Base-by-base conservation (phyloP, 345 rosid genomes). In the Pistacia integerrima region DNA sequence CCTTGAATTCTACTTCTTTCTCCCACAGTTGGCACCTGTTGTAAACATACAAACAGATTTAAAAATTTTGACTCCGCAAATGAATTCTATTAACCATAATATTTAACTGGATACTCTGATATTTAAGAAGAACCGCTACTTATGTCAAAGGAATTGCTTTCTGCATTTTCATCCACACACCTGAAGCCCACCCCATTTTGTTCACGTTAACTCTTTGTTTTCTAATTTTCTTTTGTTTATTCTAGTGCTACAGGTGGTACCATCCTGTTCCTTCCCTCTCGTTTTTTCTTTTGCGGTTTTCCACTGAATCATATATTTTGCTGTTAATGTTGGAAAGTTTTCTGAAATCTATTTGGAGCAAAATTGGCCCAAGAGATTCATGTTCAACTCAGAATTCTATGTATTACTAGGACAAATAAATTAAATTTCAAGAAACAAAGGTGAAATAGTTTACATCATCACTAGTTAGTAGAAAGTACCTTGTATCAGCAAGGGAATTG, bases 11-110 rank as follows among this genome's bases (percentile, higher is more conserved):
- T 81, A 91, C 78, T 70, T 93, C 97, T 79, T 92, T 96, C 82
- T 93, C 99, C 99, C 98, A 96, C 69, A 86, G 30, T 65, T 92
- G 97, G 81, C 98, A 96, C 83, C 99, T 95, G 85, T 78, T 75
- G 52, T 25, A 51, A 71, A 80, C 20, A 72, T 11, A 12, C 66
- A 59, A 78, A 67, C 63, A 59, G 77, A 67, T 11, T 22, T 68
- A 66, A 55, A 61, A 48, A 73, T 48, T 65, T 62, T 62, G 52
- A 76, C 28, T 56, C 7, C 28, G 74, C 17, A 64, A 73, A 74
- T 22, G 73, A 62, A 57, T 38, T 12, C 57, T 41, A 18, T 5
- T 30, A 65, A 61, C 25, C 67, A 71, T 49, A 36, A 41, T 41
- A 41, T 41, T 41, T 1, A 41, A 41, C 46, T 41, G 9, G 46